phyloP scores from a whole-genome alignment of 176 grass and related monocot genomes.

The Musa itinerans region DNA sequence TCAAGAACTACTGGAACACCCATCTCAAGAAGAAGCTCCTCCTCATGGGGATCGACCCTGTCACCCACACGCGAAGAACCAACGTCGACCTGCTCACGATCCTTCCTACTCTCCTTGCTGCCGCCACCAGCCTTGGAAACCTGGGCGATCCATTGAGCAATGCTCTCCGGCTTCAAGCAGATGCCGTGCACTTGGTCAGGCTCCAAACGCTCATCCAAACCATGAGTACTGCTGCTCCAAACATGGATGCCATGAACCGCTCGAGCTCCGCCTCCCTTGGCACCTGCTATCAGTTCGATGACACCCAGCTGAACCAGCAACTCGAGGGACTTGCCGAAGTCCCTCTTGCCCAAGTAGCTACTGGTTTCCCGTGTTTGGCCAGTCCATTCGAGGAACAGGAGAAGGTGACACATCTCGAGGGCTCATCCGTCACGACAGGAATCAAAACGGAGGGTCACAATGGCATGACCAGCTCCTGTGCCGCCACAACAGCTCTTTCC shows the following conservation, averaged over 20 bases:
- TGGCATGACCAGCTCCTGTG: no score
- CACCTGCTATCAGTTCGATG: no score
- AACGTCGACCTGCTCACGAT: slow-evolving; percentile 1
- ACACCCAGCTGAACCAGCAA: no score
- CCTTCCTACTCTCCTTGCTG: slow-evolving; percentile 2
- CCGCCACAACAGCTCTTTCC: no score
- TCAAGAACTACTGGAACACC: slow-evolving; percentile 26
- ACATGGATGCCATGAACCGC: neutral
- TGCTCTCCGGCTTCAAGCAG: slow-evolving; percentile 9
- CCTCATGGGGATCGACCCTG: slow-evolving; percentile 50
- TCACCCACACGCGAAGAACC: slow-evolving; percentile 41
- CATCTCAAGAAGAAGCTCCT: slow-evolving; percentile 66
- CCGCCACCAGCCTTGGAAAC: slow-evolving; percentile 57
- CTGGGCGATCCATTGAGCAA: slow-evolving; percentile 25
- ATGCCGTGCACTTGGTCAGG: slow-evolving; percentile 1
- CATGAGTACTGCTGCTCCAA: neutral
- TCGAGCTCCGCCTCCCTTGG: no score
- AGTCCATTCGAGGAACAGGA: no score
- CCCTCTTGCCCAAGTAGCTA: no score
- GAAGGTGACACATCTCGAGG: no score
- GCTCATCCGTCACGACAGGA: no score
- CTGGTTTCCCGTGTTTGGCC: no score
- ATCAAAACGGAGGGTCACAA: no score
- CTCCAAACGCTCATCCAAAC: slow-evolving; percentile 11
- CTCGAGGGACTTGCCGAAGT: no score